Evolutionary conservation across 345 rosid genomes (phyloP), one percentile per base, ranked within the genome.

Genomic region (Gossypium mustelinum): DNA sequence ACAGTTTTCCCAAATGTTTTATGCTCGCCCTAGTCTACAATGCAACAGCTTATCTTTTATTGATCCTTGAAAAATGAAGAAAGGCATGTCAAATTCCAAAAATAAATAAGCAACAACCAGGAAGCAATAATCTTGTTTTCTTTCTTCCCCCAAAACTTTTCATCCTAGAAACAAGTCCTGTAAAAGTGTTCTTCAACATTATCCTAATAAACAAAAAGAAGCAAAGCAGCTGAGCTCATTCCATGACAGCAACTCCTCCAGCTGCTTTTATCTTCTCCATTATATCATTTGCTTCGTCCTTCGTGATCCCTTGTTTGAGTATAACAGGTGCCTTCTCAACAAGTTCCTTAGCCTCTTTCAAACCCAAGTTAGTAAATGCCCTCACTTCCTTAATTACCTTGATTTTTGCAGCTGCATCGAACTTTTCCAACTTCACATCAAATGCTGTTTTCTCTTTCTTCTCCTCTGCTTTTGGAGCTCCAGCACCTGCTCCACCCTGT

Each of bases 281-380:
- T 18, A 82, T 82, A 25, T 18, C 74, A 76, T 74, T 79, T 25
- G 84, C 89, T 78, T 86, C 89, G 58, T 86, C 89, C 75, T 84
- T 84, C 27, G 85, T 75, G 27, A 84, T 73, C 34, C 89, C 86
- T 54, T 86, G 82, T 72, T 86, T 86, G 43, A 86, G 83, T 63
- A 84, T 16, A 48, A 48, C 80, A 55, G 89, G 89, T 2, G 56
- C 84, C 73, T 84, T 86, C 78, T 86, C 87, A 44, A 86, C 87
- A 75, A 86, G 82, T 3, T 84, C 86, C 58, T 86, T 86, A 44
- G 87, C 89, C 79, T 86, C 89, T 78, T 84, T 86, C 82, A 84
- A 63, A 7, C 89, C 89, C 79, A 86, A 78, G 79, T 45, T 79
- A n/a, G 86, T 82, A 59, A 86, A 82, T 2, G 78, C 61, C 68